Evolutionary conservation across 2,329 filamentous ascomycete species (phyloP), one percentile per base, ranked within the genome.

Genomic region (Orbilia brochopaga): DNA sequence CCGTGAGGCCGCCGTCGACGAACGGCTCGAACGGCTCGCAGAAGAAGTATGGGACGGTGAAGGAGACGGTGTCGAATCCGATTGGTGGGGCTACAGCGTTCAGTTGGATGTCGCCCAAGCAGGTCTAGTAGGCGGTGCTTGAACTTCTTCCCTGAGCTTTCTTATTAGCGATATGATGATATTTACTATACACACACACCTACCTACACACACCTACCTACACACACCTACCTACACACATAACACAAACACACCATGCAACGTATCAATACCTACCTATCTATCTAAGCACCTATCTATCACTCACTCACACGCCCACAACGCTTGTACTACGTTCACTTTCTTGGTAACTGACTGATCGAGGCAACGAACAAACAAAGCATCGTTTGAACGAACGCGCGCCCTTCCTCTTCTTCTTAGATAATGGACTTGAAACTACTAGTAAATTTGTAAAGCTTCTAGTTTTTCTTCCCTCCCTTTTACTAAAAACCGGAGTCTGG

Each of bases 11-110:
- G 30, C 55, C 54, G n/a, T 52, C 59, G 13, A 44, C 51, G 13
- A 72, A 72, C 13, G 67, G 59, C 19, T 27, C 51, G 7, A 72
- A 72, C 23, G 65, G 65, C 42, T 23, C 50, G 32, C 63, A 67
- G 57, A 72, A 72, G 67, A 72, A 72, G 42, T 72, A 72, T 51
- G 59, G 60, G 19, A 65, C 67, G 19, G 67, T 72, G 7, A 72
- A 72, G 24, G 67, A 72, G 55, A 72, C 67, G 7, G 67, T 63
- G 35, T 64, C 86, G 24, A 97, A 97, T 77, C 93, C 93, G 0
- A 86, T 96, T 19, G 93, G 92, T 10, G 90, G 90, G 17, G 93
- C 90, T 11, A 94, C 91, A 67, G 92, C 92, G 1, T 97, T 97
- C 81, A 88, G 90, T 11, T 97, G 92, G 92, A 88, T 97, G 82